Percentiles rank a stretch among this genome's conserved stretches.
Conservation (phyloP, 2,329 filamentous ascomycete genomes). For the Dactylellina cionopaga region DNA sequence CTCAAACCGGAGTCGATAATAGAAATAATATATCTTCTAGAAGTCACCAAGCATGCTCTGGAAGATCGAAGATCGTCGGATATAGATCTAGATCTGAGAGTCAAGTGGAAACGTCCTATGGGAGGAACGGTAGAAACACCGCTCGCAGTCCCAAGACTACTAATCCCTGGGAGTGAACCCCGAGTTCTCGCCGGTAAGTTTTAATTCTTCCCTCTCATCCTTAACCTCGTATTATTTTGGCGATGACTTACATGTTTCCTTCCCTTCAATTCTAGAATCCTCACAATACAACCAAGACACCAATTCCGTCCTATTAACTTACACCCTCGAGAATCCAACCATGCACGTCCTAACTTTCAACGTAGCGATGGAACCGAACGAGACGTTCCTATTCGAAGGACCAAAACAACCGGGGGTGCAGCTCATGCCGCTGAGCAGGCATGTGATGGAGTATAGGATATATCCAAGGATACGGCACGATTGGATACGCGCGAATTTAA, state of each 20-base stretch:
- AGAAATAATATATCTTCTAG: slow-evolving; percentile 76
- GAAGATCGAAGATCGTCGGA: slow-evolving; percentile 82
- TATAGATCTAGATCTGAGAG: slow-evolving; percentile 77
- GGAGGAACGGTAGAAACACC: slow-evolving; percentile 67
- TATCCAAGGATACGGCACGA: slow-evolving; percentile 69
- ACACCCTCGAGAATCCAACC: slow-evolving; percentile 91
- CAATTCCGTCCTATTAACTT: slow-evolving; percentile 63
- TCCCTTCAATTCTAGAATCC: slow-evolving; percentile 21
- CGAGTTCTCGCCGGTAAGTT: slow-evolving; percentile 74
- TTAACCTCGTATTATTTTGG: slow-evolving; percentile 56
- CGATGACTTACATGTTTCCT: slow-evolving; percentile 56
- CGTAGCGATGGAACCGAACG: slow-evolving; percentile 87
- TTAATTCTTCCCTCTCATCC: slow-evolving; percentile 65
- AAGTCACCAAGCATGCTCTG: slow-evolving; percentile 78
- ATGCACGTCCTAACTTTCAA: slow-evolving; percentile 95
- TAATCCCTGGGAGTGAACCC: slow-evolving; percentile 83
- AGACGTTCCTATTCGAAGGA: slow-evolving; percentile 92
- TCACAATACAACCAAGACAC: slow-evolving; percentile 37
- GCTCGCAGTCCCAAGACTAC: slow-evolving; percentile 80
- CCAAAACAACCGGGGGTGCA: slow-evolving; percentile 82
- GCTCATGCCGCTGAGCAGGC: slow-evolving; percentile 81
- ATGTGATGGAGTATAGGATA: slow-evolving; percentile 77
- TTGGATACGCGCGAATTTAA: slow-evolving; percentile 78
- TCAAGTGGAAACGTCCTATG: slow-evolving; percentile 76
- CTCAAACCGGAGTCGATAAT: slow-evolving; percentile 43